Percentiles rank a stretch among this genome's conserved stretches.
Evolutionary conservation across 2,329 filamentous ascomycete genomes (phyloP).

Genomic region (Epichloe elymi): DNA sequence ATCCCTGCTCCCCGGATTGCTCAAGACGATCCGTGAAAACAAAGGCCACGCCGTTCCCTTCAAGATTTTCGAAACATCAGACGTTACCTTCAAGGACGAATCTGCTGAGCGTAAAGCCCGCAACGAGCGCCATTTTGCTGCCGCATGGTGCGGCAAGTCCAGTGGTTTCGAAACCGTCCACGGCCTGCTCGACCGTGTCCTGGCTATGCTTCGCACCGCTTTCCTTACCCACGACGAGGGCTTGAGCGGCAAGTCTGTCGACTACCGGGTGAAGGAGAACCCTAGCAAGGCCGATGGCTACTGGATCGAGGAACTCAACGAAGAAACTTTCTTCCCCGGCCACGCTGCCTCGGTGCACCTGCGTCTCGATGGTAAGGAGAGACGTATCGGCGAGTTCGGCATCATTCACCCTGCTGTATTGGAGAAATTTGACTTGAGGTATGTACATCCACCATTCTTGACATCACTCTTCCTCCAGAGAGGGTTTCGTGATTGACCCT

Average conservation of each 20-base stretch:
- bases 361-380: conserved; percentile 58
- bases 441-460: conserved; percentile 15
- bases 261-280: conserved; percentile 40
- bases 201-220: conserved; percentile 78
- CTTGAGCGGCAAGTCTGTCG: conserved; percentile 34
- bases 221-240: conserved; percentile 70
- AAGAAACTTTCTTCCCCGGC: conserved; percentile 82
- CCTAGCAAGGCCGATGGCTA: conserved; percentile 57
- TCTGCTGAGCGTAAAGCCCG: conserved; percentile 70
- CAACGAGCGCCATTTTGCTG: conserved; percentile 93
- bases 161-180: conserved; percentile 94
- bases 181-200: conserved; percentile 78
- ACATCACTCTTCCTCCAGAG: too few relatives aligned
- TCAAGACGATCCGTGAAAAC: conserved; percentile 92
- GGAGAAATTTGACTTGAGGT: conserved; percentile 85
- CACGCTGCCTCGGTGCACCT: conserved; percentile 79
- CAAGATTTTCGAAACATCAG: conserved; percentile 83
- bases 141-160: conserved; percentile 86
- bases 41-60: conserved; percentile 79
- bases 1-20: conserved; percentile 68
- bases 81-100: conserved; percentile 84
- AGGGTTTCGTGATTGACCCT: too few relatives aligned
- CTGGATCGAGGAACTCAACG: conserved; percentile 88
- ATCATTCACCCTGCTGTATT: conserved; percentile 87
- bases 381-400: conserved; percentile 77